Conservation (phyloP, 163 green algal species). For the Scenedesmus sp. region DNA sequence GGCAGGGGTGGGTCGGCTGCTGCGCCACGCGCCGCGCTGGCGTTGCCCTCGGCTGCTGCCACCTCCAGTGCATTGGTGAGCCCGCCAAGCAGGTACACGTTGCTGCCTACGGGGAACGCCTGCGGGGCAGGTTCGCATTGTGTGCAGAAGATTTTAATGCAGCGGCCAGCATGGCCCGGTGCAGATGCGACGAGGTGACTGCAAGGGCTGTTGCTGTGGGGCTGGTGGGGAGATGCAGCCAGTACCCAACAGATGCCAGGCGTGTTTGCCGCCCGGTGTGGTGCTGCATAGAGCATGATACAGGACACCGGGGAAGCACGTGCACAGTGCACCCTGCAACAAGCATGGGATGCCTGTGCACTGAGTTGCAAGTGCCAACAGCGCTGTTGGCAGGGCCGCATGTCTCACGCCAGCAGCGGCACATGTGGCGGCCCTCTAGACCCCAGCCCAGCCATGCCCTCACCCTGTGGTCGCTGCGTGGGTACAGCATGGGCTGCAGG, state of each 20-base stretch:
- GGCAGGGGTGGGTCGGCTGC: neutral
- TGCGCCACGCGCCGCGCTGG: neutral
- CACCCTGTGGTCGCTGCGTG: conserved; percentile 59
- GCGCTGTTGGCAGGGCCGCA: neutral
- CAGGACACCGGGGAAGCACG: too few species aligned
- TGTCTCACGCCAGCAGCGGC: neutral
- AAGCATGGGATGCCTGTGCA: neutral
- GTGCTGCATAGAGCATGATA: neutral
- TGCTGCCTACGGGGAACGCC: conserved; percentile 49
- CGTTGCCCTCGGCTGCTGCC: neutral
- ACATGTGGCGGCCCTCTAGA: neutral
- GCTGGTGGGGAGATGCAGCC: too few species aligned
- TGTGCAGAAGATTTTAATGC: too few species aligned
- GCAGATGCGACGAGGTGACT: too few species aligned
- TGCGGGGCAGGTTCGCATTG: conserved; percentile 32
- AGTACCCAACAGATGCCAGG: too few species aligned
- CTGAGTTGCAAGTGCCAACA: neutral
- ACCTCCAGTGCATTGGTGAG: neutral
- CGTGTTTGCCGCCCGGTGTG: too few species aligned
- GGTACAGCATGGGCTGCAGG: conserved; percentile 39
- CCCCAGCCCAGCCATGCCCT: neutral
- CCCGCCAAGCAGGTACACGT: conserved; percentile 57
- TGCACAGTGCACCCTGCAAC: too few species aligned
- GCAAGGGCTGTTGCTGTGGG: too few species aligned
- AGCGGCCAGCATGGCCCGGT: too few species aligned